Conservation (phyloP, 1,139 yeast species). For the Oligophagozyma castellii region DNA sequence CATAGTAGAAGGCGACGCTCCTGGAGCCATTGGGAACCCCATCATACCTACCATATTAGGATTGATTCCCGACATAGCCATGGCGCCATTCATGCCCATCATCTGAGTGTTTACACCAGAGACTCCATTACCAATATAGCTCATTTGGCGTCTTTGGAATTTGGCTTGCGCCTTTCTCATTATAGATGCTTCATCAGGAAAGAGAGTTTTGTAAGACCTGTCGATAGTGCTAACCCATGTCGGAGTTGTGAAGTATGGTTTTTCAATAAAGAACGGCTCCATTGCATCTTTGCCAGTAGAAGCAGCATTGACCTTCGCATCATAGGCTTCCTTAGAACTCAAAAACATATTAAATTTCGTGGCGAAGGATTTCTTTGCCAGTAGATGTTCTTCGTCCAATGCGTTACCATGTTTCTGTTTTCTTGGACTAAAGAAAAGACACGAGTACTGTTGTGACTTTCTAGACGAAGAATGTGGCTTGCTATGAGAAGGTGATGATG, state of each 20-base stretch:
- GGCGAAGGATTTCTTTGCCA: slow-evolving; percentile 20
- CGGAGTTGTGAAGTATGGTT: slow-evolving; percentile 64
- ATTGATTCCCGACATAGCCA: neutral
- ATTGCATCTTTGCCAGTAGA: slow-evolving; percentile 9
- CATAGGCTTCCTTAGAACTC: slow-evolving; percentile 25
- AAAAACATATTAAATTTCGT: slow-evolving; percentile 47
- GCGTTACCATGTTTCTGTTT: slow-evolving; percentile 29
- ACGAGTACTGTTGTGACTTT: slow-evolving; percentile 12
- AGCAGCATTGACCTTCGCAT: slow-evolving; percentile 8
- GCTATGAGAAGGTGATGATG: slow-evolving; percentile 11
- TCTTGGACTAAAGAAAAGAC: slow-evolving; percentile 19
- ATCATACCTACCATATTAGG: slow-evolving; percentile 7
- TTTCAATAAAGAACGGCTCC: slow-evolving; percentile 35
- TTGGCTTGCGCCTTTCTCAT: slow-evolving; percentile 19
- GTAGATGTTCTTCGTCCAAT: neutral
- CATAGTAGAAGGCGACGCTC: slow-evolving; percentile 12
- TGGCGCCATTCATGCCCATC: neutral
- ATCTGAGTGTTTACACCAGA: slow-evolving; percentile 5
- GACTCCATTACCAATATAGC: slow-evolving; percentile 11
- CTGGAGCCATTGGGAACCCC: slow-evolving; percentile 19
- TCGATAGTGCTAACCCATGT: slow-evolving; percentile 60
- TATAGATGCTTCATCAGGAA: slow-evolving; percentile 27
- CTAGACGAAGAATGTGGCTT: slow-evolving; percentile 14
- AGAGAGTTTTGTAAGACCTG: slow-evolving; percentile 36
- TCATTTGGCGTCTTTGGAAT: slow-evolving; percentile 23